Percentiles rank a stretch among this genome's conserved stretches.
These are phyloP conservation scores for Monosporascus sp. DNA, from an alignment of 2,329 filamentous ascomycete species.

Conservation along the genomic window DNA sequence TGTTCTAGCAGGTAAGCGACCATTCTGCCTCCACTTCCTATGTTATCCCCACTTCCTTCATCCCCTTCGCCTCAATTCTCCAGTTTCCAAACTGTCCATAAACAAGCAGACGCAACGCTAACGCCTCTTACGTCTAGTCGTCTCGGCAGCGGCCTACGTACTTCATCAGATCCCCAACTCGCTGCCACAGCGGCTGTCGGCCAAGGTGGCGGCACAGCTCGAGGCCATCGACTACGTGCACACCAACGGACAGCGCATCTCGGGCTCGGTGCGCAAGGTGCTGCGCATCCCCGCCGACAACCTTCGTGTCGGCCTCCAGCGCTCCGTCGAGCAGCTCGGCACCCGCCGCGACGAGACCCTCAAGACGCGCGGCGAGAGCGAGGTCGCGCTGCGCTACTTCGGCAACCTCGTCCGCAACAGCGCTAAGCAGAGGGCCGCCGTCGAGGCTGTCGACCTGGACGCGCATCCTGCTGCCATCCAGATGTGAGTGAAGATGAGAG, in stretches of 20 bases:
- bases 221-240: conserved; percentile 87
- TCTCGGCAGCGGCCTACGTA: conserved; percentile 73
- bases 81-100: background rate
- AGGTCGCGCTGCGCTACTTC: conserved; percentile 87
- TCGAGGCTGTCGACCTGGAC: conserved; percentile 51
- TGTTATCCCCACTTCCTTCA: too few species aligned
- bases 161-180: conserved; percentile 84
- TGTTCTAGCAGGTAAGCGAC: conserved; percentile 66
- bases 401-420: conserved; percentile 70
- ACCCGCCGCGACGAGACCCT: conserved; percentile 73
- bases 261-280: conserved; percentile 79
- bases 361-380: conserved; percentile 76
- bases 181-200: conserved; percentile 76
- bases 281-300: conserved; percentile 83
- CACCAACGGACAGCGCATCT: conserved; percentile 77
- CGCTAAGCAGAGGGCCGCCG: conserved; percentile 42
- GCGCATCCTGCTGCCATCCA: conserved; percentile 35
- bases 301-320: conserved; percentile 75
- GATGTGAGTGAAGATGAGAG: too few species aligned
- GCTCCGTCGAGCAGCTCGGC: conserved; percentile 78
- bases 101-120: conserved; percentile 19
- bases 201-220: conserved; percentile 79
- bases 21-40: background rate
- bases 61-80: background rate
- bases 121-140: conserved; percentile 43